Evolutionary conservation across 2,329 filamentous ascomycete genomes (phyloP), one percentile per base, ranked within the genome.

Genomic region (Pseudogymnoascus sp.): DNA sequence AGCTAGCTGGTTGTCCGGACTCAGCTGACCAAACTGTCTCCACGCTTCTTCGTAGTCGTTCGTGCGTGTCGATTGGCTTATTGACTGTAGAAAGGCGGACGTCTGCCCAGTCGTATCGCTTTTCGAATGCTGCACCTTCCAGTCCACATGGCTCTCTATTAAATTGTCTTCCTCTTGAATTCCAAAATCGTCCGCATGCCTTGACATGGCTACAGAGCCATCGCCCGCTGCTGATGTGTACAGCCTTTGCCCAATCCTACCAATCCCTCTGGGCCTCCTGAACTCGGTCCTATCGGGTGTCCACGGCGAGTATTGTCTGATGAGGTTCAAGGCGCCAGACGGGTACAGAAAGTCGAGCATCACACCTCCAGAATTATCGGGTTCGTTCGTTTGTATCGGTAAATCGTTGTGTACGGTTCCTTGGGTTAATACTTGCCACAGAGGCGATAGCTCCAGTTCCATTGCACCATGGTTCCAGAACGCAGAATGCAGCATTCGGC

Each of bases 381-480:
- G 59, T 29, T 44, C 24, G 37, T 47, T 64, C 10, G 31, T 36
- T 44, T 65, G 66, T 41, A 50, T 60, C 24, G 60, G 59, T 58
- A 63, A 63, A 15, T 67, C 65, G 6, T 50, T 24, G 17, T 60
- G 9, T 41, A 65, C 63, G 44, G 65, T 26, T 60, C 63, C 64
- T 11, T 59, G 67, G 8, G 69, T 59, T 47, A 73, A 62, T 35
- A 66, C 62, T 44, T 67, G 63, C 68, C 70, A 71, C 36, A 72
- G 60, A 15, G 70, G 66, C 13, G 70, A 68, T n/a, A 70, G 62
- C 61, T 72, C 70, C 33, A 71, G 33, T 31, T 69, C 70, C 61
- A 66, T 63, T 62, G 79, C 78, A 65, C 77, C 78, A 72, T 84
- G 80, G 65, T 75, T 77, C 81, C 81, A 83, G 68, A 84, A 83